Conservation (phyloP, 768 basidiomycete genomes). For the Russula sp. region DNA sequence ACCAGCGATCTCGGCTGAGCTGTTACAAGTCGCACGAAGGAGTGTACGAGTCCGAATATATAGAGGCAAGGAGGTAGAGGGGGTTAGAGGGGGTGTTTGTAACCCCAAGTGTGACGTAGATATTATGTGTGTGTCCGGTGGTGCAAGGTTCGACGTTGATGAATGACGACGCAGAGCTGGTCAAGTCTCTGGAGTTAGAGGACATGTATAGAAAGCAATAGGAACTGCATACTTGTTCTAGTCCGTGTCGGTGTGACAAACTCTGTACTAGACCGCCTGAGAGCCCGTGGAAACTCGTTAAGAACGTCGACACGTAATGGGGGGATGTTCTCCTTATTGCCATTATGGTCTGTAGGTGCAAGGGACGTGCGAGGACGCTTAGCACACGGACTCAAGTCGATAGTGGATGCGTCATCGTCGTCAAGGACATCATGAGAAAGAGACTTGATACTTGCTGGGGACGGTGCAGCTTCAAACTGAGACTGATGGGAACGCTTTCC, state of each 20-base stretch:
- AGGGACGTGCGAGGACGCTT: constrained; percentile 54
- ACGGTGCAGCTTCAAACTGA: constrained; percentile 27
- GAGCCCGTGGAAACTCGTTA: constrained; percentile 32
- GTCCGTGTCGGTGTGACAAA: constrained; percentile 35
- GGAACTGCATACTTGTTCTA: constrained; percentile 36
- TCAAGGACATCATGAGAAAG: constrained; percentile 11
- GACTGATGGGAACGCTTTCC: constrained; percentile 31
- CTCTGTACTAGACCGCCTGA: constrained; percentile 34
- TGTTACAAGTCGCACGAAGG: constrained; percentile 64
- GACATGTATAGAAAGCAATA: not conserved
- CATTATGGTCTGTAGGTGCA: constrained; percentile 42
- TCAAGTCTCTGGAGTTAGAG: constrained; percentile 12
- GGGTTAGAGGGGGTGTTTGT: constrained; percentile 56
- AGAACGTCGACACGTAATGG: constrained; percentile 41
- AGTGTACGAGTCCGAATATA: constrained; percentile 59
- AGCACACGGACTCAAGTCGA: constrained; percentile 54
- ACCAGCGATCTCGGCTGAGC: constrained; percentile 50
- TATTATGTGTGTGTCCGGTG: constrained; percentile 37
- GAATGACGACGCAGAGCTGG: constrained; percentile 41
- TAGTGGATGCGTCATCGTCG: constrained; percentile 32
- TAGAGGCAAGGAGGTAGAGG: constrained; percentile 41
- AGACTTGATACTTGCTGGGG: constrained; percentile 28
- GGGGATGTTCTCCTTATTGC: constrained; percentile 77
- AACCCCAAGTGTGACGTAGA: constrained; percentile 38
- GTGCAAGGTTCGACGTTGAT: constrained; percentile 38